Percentiles rank a stretch among this genome's conserved stretches.
Conservation (phyloP, 495 filamentous ascomycete species). For the Patellaria atrata region DNA sequence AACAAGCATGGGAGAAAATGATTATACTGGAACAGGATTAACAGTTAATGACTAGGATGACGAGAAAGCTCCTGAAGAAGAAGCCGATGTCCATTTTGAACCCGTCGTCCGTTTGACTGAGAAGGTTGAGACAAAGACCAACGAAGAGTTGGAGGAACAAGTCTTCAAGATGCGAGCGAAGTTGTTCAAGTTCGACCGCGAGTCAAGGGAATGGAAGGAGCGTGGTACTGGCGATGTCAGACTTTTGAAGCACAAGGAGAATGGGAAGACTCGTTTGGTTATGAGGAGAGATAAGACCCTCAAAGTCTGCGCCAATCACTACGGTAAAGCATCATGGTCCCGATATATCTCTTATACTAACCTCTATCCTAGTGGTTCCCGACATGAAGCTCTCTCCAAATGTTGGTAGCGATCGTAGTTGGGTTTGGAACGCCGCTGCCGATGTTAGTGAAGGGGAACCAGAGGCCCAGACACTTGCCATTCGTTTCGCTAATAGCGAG, state of each 20-base stretch:
- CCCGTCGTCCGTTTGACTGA: conserved; percentile 89
- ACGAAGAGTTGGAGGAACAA: conserved; percentile 96
- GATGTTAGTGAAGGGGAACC: conserved; percentile 98
- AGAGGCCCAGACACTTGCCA: conserved; percentile 89
- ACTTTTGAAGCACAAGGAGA: conserved; percentile 95
- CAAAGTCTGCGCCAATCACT: conserved; percentile 99
- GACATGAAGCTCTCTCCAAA: conserved; percentile 98
- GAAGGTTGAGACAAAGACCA: conserved; percentile 92
- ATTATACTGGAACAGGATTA: not conserved
- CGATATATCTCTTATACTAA: not conserved
- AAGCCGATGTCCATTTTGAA: conserved; percentile 90
- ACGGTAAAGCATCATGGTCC: conserved; percentile 46
- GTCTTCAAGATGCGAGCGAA: conserved; percentile 99
- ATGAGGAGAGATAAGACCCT: conserved; percentile 99
- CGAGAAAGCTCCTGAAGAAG: conserved; percentile 38
- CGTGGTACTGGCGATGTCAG: conserved; percentile 93
- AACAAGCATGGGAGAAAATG: too few species aligned
- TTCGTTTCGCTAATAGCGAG: conserved; percentile 94
- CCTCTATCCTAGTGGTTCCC: conserved; percentile 63
- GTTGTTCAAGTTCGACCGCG: conserved; percentile 93
- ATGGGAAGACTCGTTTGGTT: conserved; percentile 90
- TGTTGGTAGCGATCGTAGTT: conserved; percentile 92
- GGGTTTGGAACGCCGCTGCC: conserved; percentile 97
- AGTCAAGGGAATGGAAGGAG: conserved; percentile 95
- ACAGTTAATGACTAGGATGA: conserved; percentile 16